These are phyloP conservation scores for Mycena chlorophos DNA, from an alignment of 768 basidiomycete species.

Conservation along the genomic window DNA sequence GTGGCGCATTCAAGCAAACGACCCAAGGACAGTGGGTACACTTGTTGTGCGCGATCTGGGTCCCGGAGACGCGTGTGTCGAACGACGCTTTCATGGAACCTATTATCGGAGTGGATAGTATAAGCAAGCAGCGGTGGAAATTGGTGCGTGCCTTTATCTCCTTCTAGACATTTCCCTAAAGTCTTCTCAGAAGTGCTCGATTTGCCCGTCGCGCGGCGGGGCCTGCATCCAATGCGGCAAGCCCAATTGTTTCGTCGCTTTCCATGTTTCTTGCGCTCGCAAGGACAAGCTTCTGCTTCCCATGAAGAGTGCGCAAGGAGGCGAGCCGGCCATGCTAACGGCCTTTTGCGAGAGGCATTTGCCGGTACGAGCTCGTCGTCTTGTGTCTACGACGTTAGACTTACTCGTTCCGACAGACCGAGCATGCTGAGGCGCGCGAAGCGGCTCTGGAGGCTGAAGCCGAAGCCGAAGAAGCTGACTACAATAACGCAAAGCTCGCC, in stretches of 20 bases:
- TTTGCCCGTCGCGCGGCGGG: slow-evolving; percentile 56
- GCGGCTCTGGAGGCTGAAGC: slow-evolving; percentile 56
- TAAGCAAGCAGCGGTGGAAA: slow-evolving; percentile 92
- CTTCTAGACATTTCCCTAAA: slow-evolving; percentile 1
- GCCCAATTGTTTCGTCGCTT: slow-evolving; percentile 86
- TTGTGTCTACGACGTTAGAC: neutral
- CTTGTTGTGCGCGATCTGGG: slow-evolving; percentile 95
- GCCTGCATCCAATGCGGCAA: slow-evolving; percentile 97
- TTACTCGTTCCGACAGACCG: slow-evolving; percentile 51
- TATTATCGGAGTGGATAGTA: slow-evolving; percentile 82
- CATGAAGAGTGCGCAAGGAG: slow-evolving; percentile 80
- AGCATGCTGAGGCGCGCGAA: slow-evolving; percentile 64
- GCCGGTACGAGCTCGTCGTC: slow-evolving; percentile 54
- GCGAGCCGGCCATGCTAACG: slow-evolving; percentile 70
- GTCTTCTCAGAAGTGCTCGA: slow-evolving; percentile 42
- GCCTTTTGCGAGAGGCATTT: slow-evolving; percentile 91
- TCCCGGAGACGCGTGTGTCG: slow-evolving; percentile 89
- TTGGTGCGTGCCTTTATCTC: slow-evolving; percentile 55
- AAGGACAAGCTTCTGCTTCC: slow-evolving; percentile 82
- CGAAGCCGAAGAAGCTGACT: slow-evolving; percentile 37
- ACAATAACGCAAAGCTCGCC: slow-evolving; percentile 45
- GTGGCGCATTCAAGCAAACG: slow-evolving; percentile 98
- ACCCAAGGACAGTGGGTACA: slow-evolving; percentile 92
- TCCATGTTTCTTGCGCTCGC: slow-evolving; percentile 92
- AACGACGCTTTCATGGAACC: slow-evolving; percentile 99